A percentile compares a stretch with the other conserved stretches of the same genome.
Evolutionary conservation across 768 basidiomycete species (phyloP).

Genomic region (Boletellus ananiceps): DNA sequence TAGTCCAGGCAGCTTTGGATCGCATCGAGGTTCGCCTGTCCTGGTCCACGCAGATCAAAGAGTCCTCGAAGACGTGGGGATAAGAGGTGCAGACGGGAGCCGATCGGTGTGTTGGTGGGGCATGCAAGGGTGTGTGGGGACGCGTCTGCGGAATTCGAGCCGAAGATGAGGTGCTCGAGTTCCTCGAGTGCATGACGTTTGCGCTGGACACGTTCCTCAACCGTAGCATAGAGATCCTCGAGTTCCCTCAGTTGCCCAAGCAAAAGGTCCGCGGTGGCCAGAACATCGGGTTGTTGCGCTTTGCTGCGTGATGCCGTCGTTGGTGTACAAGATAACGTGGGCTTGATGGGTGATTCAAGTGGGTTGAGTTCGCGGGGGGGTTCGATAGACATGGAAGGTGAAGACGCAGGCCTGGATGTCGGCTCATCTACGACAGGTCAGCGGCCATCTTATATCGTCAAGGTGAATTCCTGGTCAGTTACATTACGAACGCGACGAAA

Average conservation of each 20-base stretch:
- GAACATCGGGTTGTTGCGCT: conserved; percentile 18
- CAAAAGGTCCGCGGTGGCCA: conserved; percentile 28
- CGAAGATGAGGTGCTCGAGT: conserved; percentile 22
- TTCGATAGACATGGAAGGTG: conserved; percentile 8
- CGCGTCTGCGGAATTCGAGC: conserved; percentile 3
- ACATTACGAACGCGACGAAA: too few relatives aligned
- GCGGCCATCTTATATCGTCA: too few relatives aligned
- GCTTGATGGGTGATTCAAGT: conserved; percentile 21
- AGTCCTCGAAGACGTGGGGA: conserved; percentile 31
- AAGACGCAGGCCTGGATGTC: not conserved
- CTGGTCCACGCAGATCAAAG: conserved; percentile 28
- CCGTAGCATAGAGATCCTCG: conserved; percentile 18
- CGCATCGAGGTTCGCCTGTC: conserved; percentile 19
- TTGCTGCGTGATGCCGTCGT: not conserved
- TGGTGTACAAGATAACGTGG: not conserved
- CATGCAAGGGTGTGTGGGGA: conserved; percentile 18
- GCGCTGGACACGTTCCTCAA: conserved; percentile 21
- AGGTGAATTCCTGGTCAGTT: too few relatives aligned
- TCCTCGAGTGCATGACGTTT: conserved; percentile 21
- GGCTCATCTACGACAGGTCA: too few relatives aligned
- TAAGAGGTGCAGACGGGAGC: conserved; percentile 9
- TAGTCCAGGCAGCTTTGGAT: conserved; percentile 25
- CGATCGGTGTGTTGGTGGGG: conserved; percentile 21
- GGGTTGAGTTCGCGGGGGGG: conserved; percentile 7
- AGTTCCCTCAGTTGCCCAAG: conserved; percentile 26